Conservation (phyloP, 352 stramenopile genomes). For the Pythium brassicae region DNA sequence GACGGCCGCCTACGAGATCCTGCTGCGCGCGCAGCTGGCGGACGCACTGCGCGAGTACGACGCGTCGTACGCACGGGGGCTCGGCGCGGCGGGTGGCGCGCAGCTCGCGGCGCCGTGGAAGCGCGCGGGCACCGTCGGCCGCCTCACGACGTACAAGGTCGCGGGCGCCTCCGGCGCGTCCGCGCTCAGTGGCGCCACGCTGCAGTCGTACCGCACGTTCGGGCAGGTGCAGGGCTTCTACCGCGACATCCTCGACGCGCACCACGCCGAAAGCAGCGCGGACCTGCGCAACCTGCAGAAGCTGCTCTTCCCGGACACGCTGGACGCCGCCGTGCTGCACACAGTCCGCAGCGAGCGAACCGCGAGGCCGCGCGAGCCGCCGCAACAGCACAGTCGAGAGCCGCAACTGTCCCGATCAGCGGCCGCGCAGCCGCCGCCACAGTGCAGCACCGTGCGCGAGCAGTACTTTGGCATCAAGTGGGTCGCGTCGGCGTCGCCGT, state of each 20-base stretch:
- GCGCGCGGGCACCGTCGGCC: conserved; percentile 25
- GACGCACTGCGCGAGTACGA: conserved; percentile 31
- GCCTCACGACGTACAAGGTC: conserved; percentile 40
- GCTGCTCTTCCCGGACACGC: conserved; percentile 35
- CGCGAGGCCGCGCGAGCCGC: neutral
- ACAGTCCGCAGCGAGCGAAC: conserved; percentile 12
- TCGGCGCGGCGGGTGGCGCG: conserved; percentile 12
- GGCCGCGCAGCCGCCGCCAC: conserved; percentile 1
- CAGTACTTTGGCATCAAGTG: conserved; percentile 53
- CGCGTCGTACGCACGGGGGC: conserved; percentile 14
- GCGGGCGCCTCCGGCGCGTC: conserved; percentile 13
- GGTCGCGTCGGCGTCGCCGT: conserved; percentile 26
- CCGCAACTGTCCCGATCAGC: neutral
- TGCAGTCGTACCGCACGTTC: conserved; percentile 43
- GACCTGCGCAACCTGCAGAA: conserved; percentile 43
- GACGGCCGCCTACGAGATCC: conserved; percentile 23
- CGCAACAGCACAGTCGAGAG: neutral
- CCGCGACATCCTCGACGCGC: conserved; percentile 36
- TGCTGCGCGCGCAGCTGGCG: conserved; percentile 42
- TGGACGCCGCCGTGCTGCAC: conserved; percentile 36
- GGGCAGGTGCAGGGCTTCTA: conserved; percentile 48
- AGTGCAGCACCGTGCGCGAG: conserved; percentile 19
- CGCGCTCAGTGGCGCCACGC: conserved; percentile 9
- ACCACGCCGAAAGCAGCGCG: conserved; percentile 27
- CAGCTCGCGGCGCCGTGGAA: conserved; percentile 39